Evolutionary conservation across 2,329 filamentous ascomycete species (phyloP), one percentile per base, ranked within the genome.

Genomic region (Xylaria sp.): DNA sequence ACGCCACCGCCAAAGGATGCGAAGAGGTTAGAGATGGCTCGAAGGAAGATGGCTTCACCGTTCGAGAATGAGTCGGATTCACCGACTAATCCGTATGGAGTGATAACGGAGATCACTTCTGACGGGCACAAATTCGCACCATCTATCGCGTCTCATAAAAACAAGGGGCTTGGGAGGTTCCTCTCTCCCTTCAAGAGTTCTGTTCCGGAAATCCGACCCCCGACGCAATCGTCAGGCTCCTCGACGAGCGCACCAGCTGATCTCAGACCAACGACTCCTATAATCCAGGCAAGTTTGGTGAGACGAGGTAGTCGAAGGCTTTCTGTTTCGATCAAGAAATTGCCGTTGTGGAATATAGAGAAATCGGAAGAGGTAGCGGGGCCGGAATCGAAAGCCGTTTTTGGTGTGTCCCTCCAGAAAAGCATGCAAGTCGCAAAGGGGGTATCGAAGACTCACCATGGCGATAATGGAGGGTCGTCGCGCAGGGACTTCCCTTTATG

Each of bases 401-500:
- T 83, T 65, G 80, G 81, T 34, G 80, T 81, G 4, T 76, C 80
- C 0, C 74, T 83, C 6, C 73, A 77, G 64, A 79, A 79, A 71
- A 81, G 78, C 69, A 81, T 83, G 73, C 73, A 77, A 39, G 72
- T 82, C 9, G 81, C 81, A 28, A 78, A 79, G 48, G 78, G 80
- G 4, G 73, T 78, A 1, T 81, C 80, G 7, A 78, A 79, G 66
- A 81, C 80, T 0, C 78, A 79, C 61, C 81, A 83, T 72, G 75
- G 74, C 50, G 75, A 76, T 20, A 76, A 75, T 53, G 76, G 76
- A 25, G 75, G 73, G 1, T 78, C 78, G 4, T 79, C 80, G 18
- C 75, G 78, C 36, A 78, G 80, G 30, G 79, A 80, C 10, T 83
- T 83, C 65, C 82, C 82, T 5, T 72, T 83, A 18, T 81, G 80